phyloP scores from a whole-genome alignment of 2,329 filamentous ascomycete species.

The Chrysosporium keratinophilum region DNA sequence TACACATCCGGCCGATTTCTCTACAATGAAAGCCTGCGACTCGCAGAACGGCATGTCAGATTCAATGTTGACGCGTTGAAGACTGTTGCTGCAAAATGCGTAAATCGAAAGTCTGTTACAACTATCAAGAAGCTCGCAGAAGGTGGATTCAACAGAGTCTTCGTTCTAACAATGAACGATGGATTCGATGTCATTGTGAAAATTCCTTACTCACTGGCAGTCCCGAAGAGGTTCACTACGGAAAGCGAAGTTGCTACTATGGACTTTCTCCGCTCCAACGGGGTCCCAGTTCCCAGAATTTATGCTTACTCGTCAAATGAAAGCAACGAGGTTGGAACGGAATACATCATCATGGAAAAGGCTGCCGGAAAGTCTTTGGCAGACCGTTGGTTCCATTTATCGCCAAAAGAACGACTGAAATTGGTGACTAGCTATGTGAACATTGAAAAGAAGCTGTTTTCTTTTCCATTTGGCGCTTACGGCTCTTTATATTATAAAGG shows the following conservation, averaged over 20 bases:
- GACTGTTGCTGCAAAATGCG: slow-evolving; percentile 7
- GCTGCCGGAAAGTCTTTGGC: slow-evolving; percentile 25
- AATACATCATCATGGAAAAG: slow-evolving; percentile 35
- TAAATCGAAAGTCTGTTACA: slow-evolving; percentile 4
- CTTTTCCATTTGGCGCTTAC: slow-evolving; percentile 7
- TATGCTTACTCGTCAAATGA: slow-evolving; percentile 26
- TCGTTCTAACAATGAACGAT: slow-evolving; percentile 19
- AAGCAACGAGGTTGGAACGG: slow-evolving; percentile 30
- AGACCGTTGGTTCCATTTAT: slow-evolving; percentile 23
- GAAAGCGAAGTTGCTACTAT: slow-evolving; percentile 32
- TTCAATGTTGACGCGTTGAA: slow-evolving; percentile 16
- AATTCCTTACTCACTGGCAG: slow-evolving; percentile 20
- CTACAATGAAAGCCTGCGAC: slow-evolving; percentile 15
- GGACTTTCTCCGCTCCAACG: slow-evolving; percentile 24
- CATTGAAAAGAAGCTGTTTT: slow-evolving; percentile 14
- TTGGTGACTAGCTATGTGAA: slow-evolving; percentile 17
- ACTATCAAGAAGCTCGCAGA: slow-evolving; percentile 19
- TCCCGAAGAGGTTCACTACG: slow-evolving; percentile 19
- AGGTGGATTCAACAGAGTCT: slow-evolving; percentile 21
- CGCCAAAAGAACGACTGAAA: slow-evolving; percentile 9
- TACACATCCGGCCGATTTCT: slow-evolving; percentile 15
- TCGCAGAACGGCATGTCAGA: slow-evolving; percentile 13
- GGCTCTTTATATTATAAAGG: slow-evolving; percentile 13
- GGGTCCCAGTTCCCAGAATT: slow-evolving; percentile 30
- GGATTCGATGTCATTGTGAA: slow-evolving; percentile 21